These are phyloP conservation scores for Myriosclerotinia duriaeana DNA, from an alignment of 2,329 filamentous ascomycete species.

Conservation along the genomic window DNA sequence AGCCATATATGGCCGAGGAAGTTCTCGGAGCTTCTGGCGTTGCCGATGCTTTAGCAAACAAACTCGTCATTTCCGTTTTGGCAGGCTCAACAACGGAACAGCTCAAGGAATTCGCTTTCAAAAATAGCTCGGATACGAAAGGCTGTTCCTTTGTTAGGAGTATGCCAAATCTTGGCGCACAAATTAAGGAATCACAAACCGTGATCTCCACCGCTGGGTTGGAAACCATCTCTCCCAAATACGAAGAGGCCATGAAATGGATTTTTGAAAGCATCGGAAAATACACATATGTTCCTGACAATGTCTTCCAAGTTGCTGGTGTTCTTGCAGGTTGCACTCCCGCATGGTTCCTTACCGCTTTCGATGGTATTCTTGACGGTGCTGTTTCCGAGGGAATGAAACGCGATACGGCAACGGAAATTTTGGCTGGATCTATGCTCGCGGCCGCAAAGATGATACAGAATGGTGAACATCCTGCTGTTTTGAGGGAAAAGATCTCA, in stretches of 20 bases:
- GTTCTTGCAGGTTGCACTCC: slow-evolving; percentile 22
- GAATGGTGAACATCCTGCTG: slow-evolving; percentile 24
- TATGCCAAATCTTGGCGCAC: slow-evolving; percentile 23
- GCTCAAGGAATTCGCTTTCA: slow-evolving; percentile 13
- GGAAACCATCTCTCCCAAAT: slow-evolving; percentile 9
- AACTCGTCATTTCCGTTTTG: slow-evolving; percentile 24
- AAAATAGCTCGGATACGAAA: background rate
- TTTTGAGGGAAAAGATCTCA: slow-evolving; percentile 21
- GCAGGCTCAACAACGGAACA: slow-evolving; percentile 17
- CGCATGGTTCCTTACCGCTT: slow-evolving; percentile 21
- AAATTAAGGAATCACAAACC: slow-evolving; percentile 21
- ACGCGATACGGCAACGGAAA: slow-evolving; percentile 15
- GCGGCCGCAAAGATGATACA: slow-evolving; percentile 21
- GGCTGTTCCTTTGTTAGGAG: slow-evolving; percentile 10
- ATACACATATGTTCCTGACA: slow-evolving; percentile 20
- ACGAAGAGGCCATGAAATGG: slow-evolving; percentile 16
- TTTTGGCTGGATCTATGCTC: slow-evolving; percentile 23
- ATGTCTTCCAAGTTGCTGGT: slow-evolving; percentile 16
- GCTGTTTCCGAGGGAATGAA: slow-evolving; percentile 22
- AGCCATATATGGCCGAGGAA: slow-evolving; percentile 23
- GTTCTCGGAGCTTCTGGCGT: slow-evolving; percentile 20
- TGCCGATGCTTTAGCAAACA: slow-evolving; percentile 20
- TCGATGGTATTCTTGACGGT: slow-evolving; percentile 23
- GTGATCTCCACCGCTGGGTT: slow-evolving; percentile 19
- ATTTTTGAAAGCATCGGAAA: slow-evolving; percentile 18